Conservation (phyloP, 371 early-diverging fungal genomes). For the Fennellomyces sp. region DNA sequence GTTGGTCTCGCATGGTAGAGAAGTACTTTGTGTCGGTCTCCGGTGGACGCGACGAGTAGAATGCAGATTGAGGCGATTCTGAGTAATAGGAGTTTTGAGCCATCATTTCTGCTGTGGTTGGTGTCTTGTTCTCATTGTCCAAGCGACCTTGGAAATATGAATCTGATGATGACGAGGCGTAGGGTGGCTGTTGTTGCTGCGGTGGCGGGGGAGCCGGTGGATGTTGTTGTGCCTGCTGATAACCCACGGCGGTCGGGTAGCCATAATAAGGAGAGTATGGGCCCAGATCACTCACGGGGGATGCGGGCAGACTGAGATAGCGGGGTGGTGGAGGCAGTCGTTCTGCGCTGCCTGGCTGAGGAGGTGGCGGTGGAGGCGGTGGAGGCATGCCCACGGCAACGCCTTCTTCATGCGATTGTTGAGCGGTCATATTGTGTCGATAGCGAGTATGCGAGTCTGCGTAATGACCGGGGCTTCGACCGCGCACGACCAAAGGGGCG, state of each 20-base stretch:
- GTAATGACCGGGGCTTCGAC: conserved; percentile 89
- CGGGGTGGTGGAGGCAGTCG: conserved; percentile 10
- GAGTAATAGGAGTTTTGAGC: background rate
- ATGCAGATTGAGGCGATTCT: no score
- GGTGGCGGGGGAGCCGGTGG: background rate
- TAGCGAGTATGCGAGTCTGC: conserved; percentile 39
- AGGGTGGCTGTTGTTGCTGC: conserved; percentile 2
- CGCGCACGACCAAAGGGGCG: conserved; percentile 82
- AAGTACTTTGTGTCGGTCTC: background rate
- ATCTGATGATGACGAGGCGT: conserved; percentile 1
- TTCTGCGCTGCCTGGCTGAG: background rate
- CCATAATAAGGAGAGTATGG: conserved; percentile 29
- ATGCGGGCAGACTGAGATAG: conserved; percentile 20
- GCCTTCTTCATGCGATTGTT: background rate
- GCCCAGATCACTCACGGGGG: conserved; percentile 32
- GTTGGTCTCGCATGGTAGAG: background rate
- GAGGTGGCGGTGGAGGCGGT: conserved; percentile 4
- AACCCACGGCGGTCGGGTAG: conserved; percentile 4
- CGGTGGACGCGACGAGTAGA: background rate
- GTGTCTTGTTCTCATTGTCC: background rate
- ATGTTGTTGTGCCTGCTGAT: conserved; percentile 3
- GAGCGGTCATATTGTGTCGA: conserved; percentile 15
- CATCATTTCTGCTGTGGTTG: background rate
- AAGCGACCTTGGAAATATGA: conserved; percentile 3
- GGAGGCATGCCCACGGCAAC: background rate